Evolutionary conservation across 2,329 filamentous ascomycete genomes (phyloP), one percentile per base, ranked within the genome.

Genomic region (Neocatenulostroma microsporum): DNA sequence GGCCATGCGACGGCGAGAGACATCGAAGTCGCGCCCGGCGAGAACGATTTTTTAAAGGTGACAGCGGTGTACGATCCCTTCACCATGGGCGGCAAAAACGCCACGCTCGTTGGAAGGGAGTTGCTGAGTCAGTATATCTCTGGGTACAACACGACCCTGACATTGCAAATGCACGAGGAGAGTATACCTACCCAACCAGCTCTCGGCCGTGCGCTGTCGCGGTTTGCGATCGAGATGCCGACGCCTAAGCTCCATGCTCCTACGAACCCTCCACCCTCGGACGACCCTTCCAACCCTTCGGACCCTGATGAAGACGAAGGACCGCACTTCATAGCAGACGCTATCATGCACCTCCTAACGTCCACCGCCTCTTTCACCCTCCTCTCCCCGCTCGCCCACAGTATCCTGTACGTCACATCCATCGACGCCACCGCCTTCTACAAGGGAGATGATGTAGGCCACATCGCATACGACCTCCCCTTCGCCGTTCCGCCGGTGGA

Each of bases 121-220:
- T 66, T 95, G 14, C 62, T 96, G 8, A 94, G 86, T 2, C 78
- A 84, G 50, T 96, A 91, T 53, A 68, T 95, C 9, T 96, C 88
- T 3, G 87, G 87, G 7, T 80, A 74, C 57, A 95, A 96, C 62
- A 87, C 84, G 1, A 86, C 78, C 14, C 63, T 96, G 29, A 83
- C 79, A 0, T 61, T 94, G 8, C 76, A 76, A 55, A 73, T 81
- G 2, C 83, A 94, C 56, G 65, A 73, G 31, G 68, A 69, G 28
- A 85, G 79, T 32, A 78, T 96, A 34, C 89, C 91, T 3, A 63
- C 72, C 1, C 73, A 85, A 34, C 87, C 85, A 1, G 58, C 69
- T 4, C 67, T 95, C 3, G 84, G 86, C 32, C 65, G 78, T 47
- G 80, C 82, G 1, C 70, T 96, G 3, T 82, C 83, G 1, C 70